phyloP scores from a whole-genome alignment of 2,329 filamentous ascomycete genomes.

The Didymella pinodella region DNA sequence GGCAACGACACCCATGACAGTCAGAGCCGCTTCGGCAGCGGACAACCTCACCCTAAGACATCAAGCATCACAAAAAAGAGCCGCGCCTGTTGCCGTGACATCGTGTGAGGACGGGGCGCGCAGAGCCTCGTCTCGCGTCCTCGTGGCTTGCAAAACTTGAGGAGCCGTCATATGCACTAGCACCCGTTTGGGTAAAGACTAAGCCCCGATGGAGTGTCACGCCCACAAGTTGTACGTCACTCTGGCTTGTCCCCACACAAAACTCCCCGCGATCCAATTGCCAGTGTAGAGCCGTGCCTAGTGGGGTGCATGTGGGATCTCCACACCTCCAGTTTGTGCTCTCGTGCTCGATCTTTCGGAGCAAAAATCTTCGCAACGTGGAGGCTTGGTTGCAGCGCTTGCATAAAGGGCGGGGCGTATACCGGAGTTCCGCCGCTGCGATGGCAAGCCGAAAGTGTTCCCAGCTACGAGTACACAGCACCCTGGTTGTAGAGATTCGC shows the following conservation, averaged over 20 bases:
- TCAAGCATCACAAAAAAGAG: slow-evolving; percentile 12
- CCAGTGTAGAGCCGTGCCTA: slow-evolving; percentile 8
- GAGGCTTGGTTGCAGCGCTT: slow-evolving; percentile 6
- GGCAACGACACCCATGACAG: slow-evolving; percentile 16
- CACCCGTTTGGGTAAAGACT: neutral
- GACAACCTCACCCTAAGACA: slow-evolving; percentile 3
- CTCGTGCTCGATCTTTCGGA: neutral
- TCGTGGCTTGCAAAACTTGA: slow-evolving; percentile 22
- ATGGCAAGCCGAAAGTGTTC: slow-evolving; percentile 10
- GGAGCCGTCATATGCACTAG: slow-evolving; percentile 9
- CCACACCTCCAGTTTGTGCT: neutral
- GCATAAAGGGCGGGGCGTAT: slow-evolving; percentile 4
- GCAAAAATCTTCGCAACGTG: slow-evolving; percentile 5
- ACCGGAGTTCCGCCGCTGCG: slow-evolving; percentile 9
- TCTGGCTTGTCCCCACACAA: slow-evolving; percentile 15
- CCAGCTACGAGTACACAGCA: slow-evolving; percentile 7
- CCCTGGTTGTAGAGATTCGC: neutral
- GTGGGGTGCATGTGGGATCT: slow-evolving; percentile 19
- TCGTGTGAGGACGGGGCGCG: slow-evolving; percentile 12
- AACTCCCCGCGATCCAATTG: slow-evolving; percentile 18
- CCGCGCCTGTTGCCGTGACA: slow-evolving; percentile 9
- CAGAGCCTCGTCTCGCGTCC: slow-evolving; percentile 20
- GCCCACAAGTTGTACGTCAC: slow-evolving; percentile 11
- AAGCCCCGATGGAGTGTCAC: slow-evolving; percentile 6
- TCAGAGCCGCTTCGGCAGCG: slow-evolving; percentile 4